Percentiles rank a stretch among this genome's conserved stretches.
Conservation (phyloP, 192 early-diverging fungal species). For the Backusella circina region DNA sequence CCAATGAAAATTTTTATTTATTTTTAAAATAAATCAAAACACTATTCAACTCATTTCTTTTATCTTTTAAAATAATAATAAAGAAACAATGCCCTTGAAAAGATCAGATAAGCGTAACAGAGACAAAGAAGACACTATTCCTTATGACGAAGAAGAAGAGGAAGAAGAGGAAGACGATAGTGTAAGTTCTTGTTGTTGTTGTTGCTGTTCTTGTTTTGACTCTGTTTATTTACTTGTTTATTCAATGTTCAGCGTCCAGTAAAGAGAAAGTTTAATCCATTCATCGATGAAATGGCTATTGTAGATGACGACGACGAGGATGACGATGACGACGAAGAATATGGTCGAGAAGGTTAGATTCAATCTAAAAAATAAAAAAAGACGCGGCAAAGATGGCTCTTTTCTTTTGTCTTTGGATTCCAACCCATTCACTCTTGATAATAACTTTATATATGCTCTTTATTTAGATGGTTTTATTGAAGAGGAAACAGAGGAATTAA, state of each 20-base stretch:
- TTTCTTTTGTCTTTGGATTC: too few relatives aligned
- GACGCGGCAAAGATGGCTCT: neutral
- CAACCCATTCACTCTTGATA: constrained; percentile 48
- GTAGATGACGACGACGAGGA: constrained; percentile 71
- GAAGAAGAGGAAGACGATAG: constrained; percentile 45
- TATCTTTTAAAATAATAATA: neutral
- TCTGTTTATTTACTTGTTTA: constrained; percentile 17
- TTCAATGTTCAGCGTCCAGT: constrained; percentile 39
- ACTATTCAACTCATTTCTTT: neutral
- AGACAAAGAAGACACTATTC: constrained; percentile 33
- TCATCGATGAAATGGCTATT: constrained; percentile 63
- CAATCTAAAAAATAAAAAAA: neutral
- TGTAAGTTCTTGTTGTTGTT: constrained; percentile 16
- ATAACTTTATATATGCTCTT: constrained; percentile 46
- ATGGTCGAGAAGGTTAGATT: constrained; percentile 45
- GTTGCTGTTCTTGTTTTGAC: neutral
- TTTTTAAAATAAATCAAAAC: neutral
- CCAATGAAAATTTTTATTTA: constrained; percentile 5
- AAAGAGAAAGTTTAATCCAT: constrained; percentile 42
- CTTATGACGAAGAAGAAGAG: constrained; percentile 52
- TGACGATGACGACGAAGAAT: constrained; percentile 65
- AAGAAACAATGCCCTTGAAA: constrained; percentile 1
- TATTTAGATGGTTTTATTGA: constrained; percentile 65
- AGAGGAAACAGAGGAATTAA: constrained; percentile 59
- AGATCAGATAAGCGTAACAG: constrained; percentile 17